These are phyloP conservation scores for Takashimella koratensis DNA, from an alignment of 1,284 basidiomycete genomes.

Conservation along the genomic window DNA sequence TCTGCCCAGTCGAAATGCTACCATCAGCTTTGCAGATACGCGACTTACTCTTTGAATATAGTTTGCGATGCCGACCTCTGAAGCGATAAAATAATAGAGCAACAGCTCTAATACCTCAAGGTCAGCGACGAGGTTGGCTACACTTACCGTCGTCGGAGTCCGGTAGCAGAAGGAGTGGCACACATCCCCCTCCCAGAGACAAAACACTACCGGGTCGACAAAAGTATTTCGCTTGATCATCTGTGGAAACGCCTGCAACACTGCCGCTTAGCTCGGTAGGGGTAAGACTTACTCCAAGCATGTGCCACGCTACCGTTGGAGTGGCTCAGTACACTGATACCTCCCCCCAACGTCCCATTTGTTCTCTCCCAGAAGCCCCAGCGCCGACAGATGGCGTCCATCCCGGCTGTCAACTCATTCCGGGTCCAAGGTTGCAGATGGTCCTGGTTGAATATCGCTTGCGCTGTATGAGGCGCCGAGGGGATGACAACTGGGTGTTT, in stretches of 20 bases:
- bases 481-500: slow-evolving; percentile 73
- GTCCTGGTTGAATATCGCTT: slow-evolving; percentile 70
- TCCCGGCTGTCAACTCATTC: slow-evolving; percentile 57
- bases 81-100: slow-evolving; percentile 79
- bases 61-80: slow-evolving; percentile 80
- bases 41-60: slow-evolving; percentile 62
- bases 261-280: slow-evolving; percentile 7
- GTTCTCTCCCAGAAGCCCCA: slow-evolving; percentile 58
- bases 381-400: slow-evolving; percentile 59
- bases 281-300: slow-evolving; percentile 38
- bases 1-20: slow-evolving; percentile 62
- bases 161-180: slow-evolving; percentile 84
- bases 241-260: slow-evolving; percentile 70
- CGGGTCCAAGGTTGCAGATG: slow-evolving; percentile 68
- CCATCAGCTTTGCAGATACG: neutral
- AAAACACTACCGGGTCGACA: slow-evolving; percentile 76
- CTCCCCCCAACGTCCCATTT: slow-evolving; percentile 43
- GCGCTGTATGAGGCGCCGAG: slow-evolving; percentile 78
- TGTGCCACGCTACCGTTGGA: slow-evolving; percentile 60
- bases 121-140: slow-evolving; percentile 7
- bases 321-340: slow-evolving; percentile 76
- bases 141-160: slow-evolving; percentile 57
- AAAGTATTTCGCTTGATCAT: slow-evolving; percentile 73
- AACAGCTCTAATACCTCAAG: slow-evolving; percentile 67
- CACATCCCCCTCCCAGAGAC: slow-evolving; percentile 85